These are phyloP conservation scores for Alloascoidea hylecoeti DNA, from an alignment of 805 yeast genomes.

Conservation along the genomic window DNA sequence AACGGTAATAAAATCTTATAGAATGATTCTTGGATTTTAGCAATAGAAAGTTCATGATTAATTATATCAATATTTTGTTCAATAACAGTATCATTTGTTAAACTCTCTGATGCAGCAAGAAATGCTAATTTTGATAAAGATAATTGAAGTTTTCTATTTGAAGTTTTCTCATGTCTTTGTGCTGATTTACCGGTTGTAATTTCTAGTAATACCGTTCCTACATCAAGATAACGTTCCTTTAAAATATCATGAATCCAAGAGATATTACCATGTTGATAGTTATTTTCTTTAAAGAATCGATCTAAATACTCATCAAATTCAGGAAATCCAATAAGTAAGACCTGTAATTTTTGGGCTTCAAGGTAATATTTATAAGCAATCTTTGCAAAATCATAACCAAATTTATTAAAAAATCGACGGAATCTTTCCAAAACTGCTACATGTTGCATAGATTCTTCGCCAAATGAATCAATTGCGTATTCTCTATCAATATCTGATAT, in stretches of 20 bases:
- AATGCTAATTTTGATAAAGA: conserved; percentile 62
- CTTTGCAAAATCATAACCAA: conserved; percentile 56
- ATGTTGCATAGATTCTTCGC: conserved; percentile 9
- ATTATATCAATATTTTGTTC: conserved; percentile 24
- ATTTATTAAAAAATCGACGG: conserved; percentile 37
- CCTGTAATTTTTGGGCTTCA: conserved; percentile 31
- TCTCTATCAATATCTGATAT: conserved; percentile 31
- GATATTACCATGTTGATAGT: not conserved
- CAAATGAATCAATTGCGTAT: conserved; percentile 3
- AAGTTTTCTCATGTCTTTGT: no score
- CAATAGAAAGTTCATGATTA: conserved; percentile 31
- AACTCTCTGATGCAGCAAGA: conserved; percentile 22
- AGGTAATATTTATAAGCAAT: conserved; percentile 48
- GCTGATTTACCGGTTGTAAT: conserved; percentile 26
- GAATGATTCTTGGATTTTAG: conserved; percentile 33
- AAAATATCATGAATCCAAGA: conserved; percentile 1
- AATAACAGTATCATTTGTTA: conserved; percentile 8
- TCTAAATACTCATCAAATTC: conserved; percentile 33
- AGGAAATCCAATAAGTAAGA: conserved; percentile 42
- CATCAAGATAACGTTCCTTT: not conserved
- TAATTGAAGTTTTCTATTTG: conserved; percentile 37
- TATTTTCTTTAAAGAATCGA: conserved; percentile 29
- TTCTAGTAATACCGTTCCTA: conserved; percentile 11
- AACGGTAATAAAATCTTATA: conserved; percentile 15
- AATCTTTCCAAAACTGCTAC: conserved; percentile 17